A percentile compares a stretch with the other conserved stretches of the same genome.
These are phyloP conservation scores for Kodamaea ohmeri DNA, from an alignment of 1,139 yeast genomes.

Conservation along the genomic window DNA sequence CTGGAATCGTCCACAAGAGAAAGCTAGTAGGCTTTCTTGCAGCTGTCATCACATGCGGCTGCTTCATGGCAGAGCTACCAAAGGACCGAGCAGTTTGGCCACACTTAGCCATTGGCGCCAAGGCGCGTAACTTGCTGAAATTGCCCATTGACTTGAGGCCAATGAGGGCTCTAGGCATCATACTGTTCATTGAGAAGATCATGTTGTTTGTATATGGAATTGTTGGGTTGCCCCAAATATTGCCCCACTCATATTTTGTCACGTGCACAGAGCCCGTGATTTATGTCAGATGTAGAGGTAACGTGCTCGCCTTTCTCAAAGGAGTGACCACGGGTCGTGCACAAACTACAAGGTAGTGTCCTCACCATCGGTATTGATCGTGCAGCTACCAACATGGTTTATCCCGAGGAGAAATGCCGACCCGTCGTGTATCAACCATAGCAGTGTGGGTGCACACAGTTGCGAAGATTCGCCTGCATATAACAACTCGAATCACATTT, in stretches of 20 bases:
- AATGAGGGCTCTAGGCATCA: neutral
- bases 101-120: no score
- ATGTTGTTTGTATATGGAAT: neutral
- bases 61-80: neutral
- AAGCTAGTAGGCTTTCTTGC: neutral
- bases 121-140: no score
- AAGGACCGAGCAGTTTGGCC: neutral
- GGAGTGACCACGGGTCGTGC: no score
- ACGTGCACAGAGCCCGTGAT: no score
- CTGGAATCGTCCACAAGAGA: neutral
- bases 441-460: no score
- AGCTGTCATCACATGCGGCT: neutral
- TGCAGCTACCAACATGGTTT: no score
- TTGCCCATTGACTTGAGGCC: neutral
- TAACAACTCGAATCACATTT: no score
- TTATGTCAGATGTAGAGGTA: neutral
- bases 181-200: neutral
- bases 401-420: no score
- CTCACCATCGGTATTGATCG: no score
- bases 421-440: neutral
- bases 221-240: neutral
- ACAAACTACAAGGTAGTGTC: no score
- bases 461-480: no score
- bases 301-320: no score
- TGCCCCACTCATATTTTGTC: conserved; percentile 2